Conservation (phyloP, 2,329 filamentous ascomycete genomes). For the Monosporascus sp. region DNA sequence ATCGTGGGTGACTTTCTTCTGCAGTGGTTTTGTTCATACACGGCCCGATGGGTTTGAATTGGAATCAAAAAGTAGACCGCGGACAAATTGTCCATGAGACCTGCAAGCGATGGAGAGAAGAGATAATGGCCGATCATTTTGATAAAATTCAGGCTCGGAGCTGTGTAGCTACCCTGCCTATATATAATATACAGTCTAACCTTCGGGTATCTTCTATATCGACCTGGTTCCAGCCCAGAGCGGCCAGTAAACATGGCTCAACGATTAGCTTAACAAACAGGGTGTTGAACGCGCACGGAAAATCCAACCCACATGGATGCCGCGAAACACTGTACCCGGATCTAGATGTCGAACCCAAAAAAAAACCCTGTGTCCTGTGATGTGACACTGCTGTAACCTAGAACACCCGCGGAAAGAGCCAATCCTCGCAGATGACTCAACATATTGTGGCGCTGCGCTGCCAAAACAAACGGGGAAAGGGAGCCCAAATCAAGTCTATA, state of each 20-base stretch:
- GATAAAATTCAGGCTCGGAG: conserved; percentile 21
- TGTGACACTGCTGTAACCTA: not conserved
- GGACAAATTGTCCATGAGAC: too few species aligned
- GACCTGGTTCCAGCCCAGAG: conserved; percentile 30
- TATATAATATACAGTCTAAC: conserved; percentile 31
- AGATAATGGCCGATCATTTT: conserved; percentile 20
- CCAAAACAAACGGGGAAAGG: conserved; percentile 19
- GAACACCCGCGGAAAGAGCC: conserved; percentile 7
- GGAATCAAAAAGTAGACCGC: too few species aligned
- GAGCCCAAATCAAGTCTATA: conserved; percentile 27
- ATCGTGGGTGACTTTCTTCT: not conserved
- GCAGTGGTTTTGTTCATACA: not conserved
- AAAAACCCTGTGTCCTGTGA: not conserved
- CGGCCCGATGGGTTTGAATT: not conserved
- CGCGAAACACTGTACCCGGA: conserved; percentile 14
- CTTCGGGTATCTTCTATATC: conserved; percentile 30
- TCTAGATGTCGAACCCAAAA: too few species aligned
- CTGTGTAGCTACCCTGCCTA: conserved; percentile 28
- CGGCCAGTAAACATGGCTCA: conserved; percentile 21
- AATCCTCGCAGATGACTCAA: conserved; percentile 19
- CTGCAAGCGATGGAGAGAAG: conserved; percentile 1
- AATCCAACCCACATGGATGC: conserved; percentile 16
- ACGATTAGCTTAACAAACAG: conserved; percentile 19
- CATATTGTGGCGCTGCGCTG: conserved; percentile 10
- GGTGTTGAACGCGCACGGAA: conserved; percentile 9